Evolutionary conservation across 1,284 basidiomycete species (phyloP), one percentile per base, ranked within the genome.

Genomic region (Phylloboletellus chloephorus): DNA sequence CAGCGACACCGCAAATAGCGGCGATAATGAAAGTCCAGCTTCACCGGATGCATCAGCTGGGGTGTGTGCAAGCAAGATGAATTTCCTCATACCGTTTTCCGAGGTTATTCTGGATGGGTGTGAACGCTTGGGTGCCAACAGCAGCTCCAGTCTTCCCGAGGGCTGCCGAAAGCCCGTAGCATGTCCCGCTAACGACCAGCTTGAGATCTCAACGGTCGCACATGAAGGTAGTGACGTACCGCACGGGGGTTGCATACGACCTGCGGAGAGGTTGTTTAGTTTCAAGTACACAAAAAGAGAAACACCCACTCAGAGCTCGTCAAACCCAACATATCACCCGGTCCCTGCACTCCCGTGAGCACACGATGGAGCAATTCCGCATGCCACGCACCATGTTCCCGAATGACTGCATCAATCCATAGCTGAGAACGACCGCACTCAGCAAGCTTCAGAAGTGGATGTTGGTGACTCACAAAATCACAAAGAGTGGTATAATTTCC

Each of bases 131-230:
- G 0, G 81, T 85, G 3, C 87, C 87, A 40, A 88, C 53, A 12
- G 82, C 87, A 6, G 85, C 86, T 5, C 87, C 87, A 0, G 78
- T 70, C 57, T 89, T 89, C 5, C 84, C 85, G 6, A 87, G 61
- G 0, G 83, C 82, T 8, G 83, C 80, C 30, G 78, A 79, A 36
- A 88, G 53, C 4, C 82, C 83, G 49, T 82, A 85, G 54, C 77
- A 79, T 4, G 81, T 82, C 5, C 82, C 84, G 39, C 75, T 77
- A 44, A 23, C 33, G 40, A 34, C 37, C 3, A 20, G 17, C 25
- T 21, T 34, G 30, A 40, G 29, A 31, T 21, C 15, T 28, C 26
- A 25, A 13, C 4, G 19, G 30, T n/a, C 2, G 9, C 39, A 38
- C 12, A 30, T 31, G 3, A 9, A 20, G 33, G 16, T 22, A 31